Evolutionary conservation across 2,329 filamentous ascomycete genomes (phyloP).

Genomic region (Pseudogymnoascus sp.): DNA sequence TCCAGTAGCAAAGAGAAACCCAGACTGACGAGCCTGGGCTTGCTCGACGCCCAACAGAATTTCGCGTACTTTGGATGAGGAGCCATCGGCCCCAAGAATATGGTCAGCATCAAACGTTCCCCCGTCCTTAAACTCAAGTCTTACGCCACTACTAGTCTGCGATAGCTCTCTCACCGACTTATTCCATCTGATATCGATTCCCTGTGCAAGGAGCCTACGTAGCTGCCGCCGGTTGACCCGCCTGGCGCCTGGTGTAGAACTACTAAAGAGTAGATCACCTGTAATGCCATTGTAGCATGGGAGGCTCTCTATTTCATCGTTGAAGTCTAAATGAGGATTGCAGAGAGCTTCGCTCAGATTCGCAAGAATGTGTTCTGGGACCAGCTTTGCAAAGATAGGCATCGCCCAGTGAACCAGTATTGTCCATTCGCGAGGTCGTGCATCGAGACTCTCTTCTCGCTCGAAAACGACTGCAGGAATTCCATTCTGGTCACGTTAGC

Average conservation of each 20-base stretch:
- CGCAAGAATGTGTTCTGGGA: slow-evolving; percentile 28
- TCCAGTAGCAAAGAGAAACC: slow-evolving; percentile 29
- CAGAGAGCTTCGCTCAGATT: slow-evolving; percentile 28
- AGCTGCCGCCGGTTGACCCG: slow-evolving; percentile 32
- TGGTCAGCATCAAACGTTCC: slow-evolving; percentile 21
- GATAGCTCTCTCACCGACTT: slow-evolving; percentile 18
- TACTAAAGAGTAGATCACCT: slow-evolving; percentile 31
- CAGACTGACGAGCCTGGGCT: slow-evolving; percentile 21
- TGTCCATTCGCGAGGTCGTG: slow-evolving; percentile 33
- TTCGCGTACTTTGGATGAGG: slow-evolving; percentile 26
- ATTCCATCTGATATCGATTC: slow-evolving; percentile 30
- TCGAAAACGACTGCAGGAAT: slow-evolving; percentile 31
- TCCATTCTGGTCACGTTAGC: slow-evolving; percentile 24
- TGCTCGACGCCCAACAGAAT: slow-evolving; percentile 25
- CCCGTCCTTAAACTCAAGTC: slow-evolving; percentile 26
- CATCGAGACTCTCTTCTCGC: slow-evolving; percentile 24
- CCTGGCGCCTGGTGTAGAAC: slow-evolving; percentile 28
- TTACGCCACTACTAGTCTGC: slow-evolving; percentile 14
- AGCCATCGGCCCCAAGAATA: slow-evolving; percentile 31
- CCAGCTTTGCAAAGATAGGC: slow-evolving; percentile 29
- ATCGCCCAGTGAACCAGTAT: slow-evolving; percentile 36
- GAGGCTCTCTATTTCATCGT: slow-evolving; percentile 27
- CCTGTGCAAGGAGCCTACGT: slow-evolving; percentile 28
- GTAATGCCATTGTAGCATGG: slow-evolving; percentile 31
- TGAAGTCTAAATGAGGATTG: slow-evolving; percentile 31